Conservation (phyloP, 2,329 filamentous ascomycete genomes). For the Aspergillus amoenus region DNA sequence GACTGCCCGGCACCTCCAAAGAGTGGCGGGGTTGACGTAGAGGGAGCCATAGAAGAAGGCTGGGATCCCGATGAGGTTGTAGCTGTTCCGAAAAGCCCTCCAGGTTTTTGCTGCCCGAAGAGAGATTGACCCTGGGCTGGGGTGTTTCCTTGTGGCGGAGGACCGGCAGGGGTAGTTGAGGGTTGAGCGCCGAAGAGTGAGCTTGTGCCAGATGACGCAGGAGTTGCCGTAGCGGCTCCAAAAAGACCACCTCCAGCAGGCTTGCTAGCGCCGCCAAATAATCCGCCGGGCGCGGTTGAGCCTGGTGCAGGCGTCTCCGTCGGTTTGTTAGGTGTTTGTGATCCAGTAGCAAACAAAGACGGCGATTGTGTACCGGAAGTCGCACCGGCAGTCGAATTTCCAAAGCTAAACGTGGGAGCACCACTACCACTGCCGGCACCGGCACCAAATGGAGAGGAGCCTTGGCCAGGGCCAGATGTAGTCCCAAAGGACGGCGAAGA, state of each 20-base stretch:
- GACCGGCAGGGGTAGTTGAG: conserved; percentile 11
- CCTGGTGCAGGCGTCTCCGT: conserved; percentile 32
- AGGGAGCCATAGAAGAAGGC: not conserved
- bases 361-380: conserved; percentile 22
- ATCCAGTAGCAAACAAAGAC: conserved; percentile 29
- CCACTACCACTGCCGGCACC: conserved; percentile 19
- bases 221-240: conserved; percentile 9
- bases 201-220: conserved; percentile 4
- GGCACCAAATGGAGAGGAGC: conserved; percentile 13
- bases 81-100: conserved; percentile 6
- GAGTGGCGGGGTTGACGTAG: conserved; percentile 8
- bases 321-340: conserved; percentile 40
- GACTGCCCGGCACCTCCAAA: conserved; percentile 24
- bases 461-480: conserved; percentile 17
- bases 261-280: conserved; percentile 14
- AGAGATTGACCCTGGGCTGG: conserved; percentile 4
- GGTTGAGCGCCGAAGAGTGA: conserved; percentile 6
- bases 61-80: not conserved
- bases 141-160: conserved; percentile 8
- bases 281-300: conserved; percentile 25
- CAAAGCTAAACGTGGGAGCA: conserved; percentile 35
- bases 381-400: conserved; percentile 20
- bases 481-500: conserved; percentile 28
- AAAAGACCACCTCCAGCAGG: conserved; percentile 4
- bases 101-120: conserved; percentile 12